phyloP scores from a whole-genome alignment of 805 yeast species.

The Candida tammaniensis region DNA sequence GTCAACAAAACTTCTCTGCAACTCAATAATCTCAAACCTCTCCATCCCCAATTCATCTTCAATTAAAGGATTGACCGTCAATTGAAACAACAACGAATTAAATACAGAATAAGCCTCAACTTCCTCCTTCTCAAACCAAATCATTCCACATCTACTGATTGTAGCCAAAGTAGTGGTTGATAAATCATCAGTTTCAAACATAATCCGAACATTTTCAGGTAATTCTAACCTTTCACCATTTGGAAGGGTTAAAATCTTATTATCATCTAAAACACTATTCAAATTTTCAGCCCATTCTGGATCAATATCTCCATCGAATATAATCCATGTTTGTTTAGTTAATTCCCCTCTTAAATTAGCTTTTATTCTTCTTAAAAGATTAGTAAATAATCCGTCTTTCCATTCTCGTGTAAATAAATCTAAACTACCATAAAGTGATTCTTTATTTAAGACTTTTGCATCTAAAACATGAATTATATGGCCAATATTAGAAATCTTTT shows the following conservation, averaged over 20 bases:
- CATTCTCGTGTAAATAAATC: conserved; percentile 84
- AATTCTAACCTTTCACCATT: conserved; percentile 81
- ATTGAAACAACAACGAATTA: conserved; percentile 2
- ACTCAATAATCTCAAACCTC: not conserved
- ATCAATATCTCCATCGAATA: conserved; percentile 91
- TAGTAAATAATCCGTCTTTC: conserved; percentile 83
- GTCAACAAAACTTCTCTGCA: conserved; percentile 2
- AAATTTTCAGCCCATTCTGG: conserved; percentile 92
- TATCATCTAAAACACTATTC: conserved; percentile 90
- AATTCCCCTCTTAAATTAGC: conserved; percentile 60
- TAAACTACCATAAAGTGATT: conserved; percentile 62
- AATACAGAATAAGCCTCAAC: conserved; percentile 4
- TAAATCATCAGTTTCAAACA: conserved; percentile 75
- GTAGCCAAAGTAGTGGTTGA: conserved; percentile 84
- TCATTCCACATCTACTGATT: conserved; percentile 86
- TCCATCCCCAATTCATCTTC: conserved; percentile 4
- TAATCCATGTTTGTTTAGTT: conserved; percentile 62
- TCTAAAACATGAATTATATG: conserved; percentile 53
- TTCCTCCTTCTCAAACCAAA: conserved; percentile 54
- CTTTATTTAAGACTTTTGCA: conserved; percentile 72
- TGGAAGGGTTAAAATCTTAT: conserved; percentile 74
- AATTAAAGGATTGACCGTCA: not conserved
- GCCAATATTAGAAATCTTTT: conserved; percentile 31
- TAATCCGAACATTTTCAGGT: conserved; percentile 58
- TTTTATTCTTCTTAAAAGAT: conserved; percentile 55